A percentile compares a stretch with the other conserved stretches of the same genome.
Conservation (phyloP, 306 rosid species). For the Rubus idaeus region DNA sequence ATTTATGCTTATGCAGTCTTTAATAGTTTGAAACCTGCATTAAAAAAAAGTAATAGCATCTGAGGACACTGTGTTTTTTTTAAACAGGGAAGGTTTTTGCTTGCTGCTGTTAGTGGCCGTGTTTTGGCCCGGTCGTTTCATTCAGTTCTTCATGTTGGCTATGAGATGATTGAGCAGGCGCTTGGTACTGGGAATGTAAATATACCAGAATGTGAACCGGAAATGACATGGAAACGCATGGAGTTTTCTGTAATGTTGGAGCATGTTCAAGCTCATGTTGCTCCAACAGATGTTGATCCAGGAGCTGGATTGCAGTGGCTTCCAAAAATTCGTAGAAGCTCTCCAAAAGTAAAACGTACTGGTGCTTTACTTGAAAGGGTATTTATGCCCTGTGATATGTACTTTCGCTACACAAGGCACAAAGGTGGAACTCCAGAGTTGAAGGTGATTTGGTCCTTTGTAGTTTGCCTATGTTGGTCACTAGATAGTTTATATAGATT, state of each 20-base stretch:
- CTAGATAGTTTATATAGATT: conserved; percentile 2
- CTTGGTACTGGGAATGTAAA: conserved; percentile 61
- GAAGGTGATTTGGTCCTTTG: conserved; percentile 48
- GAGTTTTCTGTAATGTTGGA: conserved; percentile 95
- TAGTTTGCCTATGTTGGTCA: not conserved
- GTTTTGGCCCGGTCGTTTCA: conserved; percentile 94
- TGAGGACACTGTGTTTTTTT: conserved; percentile 24
- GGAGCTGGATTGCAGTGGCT: conserved; percentile 99
- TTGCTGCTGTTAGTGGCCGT: conserved; percentile 98
- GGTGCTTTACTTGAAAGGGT: conserved; percentile 99
- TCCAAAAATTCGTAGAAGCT: conserved; percentile 85
- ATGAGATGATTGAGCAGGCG: conserved; percentile 92
- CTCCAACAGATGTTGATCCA: conserved; percentile 99
- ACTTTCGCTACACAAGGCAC: conserved; percentile 90
- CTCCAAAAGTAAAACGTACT: conserved; percentile 97
- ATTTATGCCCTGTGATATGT: conserved; percentile 98
- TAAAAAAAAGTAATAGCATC: not conserved
- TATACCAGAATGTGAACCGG: conserved; percentile 74
- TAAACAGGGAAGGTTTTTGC: conserved; percentile 92
- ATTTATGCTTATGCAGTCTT: not conserved
- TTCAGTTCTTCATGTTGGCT: conserved; percentile 88
- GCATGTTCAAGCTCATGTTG: conserved; percentile 99
- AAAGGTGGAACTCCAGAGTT: conserved; percentile 97
- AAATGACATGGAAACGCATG: conserved; percentile 95
- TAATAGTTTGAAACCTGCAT: not conserved